A percentile compares a stretch with the other conserved stretches of the same genome.
phyloP scores from a whole-genome alignment of 805 yeast species.

The Komagataella mondaviorum region DNA sequence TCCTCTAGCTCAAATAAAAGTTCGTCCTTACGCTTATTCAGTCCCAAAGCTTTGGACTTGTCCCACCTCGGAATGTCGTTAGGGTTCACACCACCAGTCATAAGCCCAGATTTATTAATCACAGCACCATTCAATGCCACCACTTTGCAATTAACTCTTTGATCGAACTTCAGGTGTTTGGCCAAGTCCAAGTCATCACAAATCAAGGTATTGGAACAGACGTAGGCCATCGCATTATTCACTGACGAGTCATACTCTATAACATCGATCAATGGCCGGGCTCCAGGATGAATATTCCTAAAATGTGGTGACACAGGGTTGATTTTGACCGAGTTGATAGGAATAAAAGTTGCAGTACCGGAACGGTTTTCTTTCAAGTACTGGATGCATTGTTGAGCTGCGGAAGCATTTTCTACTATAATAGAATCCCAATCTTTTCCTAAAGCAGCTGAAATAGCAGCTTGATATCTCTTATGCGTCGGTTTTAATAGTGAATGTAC shows the following conservation, averaged over 20 bases:
- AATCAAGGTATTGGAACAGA: constrained; percentile 67
- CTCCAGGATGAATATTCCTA: constrained; percentile 36
- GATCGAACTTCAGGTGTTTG: constrained; percentile 56
- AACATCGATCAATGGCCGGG: constrained; percentile 63
- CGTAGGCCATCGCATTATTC: constrained; percentile 70
- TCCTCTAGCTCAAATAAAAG: constrained; percentile 31
- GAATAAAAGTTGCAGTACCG: constrained; percentile 81
- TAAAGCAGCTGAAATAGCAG: constrained; percentile 62
- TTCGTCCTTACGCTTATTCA: constrained; percentile 37
- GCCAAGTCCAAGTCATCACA: constrained; percentile 66
- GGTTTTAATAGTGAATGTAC: constrained; percentile 75
- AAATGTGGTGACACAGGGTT: constrained; percentile 38
- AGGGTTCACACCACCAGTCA: constrained; percentile 74
- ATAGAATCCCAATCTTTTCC: constrained; percentile 76
- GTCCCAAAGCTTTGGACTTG: constrained; percentile 45
- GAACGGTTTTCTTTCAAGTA: constrained; percentile 74
- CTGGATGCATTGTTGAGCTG: constrained; percentile 64
- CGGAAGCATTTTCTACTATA: constrained; percentile 64
- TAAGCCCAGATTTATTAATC: constrained; percentile 73
- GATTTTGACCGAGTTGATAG: constrained; percentile 63
- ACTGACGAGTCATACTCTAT: constrained; percentile 52
- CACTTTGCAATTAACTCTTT: constrained; percentile 42
- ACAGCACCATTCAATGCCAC: constrained; percentile 79
- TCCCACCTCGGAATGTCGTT: constrained; percentile 53
- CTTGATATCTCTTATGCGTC: constrained; percentile 52